Base-by-base conservation (phyloP, 1,139 yeast species). In the Debaryomyces fabryi region DNA sequence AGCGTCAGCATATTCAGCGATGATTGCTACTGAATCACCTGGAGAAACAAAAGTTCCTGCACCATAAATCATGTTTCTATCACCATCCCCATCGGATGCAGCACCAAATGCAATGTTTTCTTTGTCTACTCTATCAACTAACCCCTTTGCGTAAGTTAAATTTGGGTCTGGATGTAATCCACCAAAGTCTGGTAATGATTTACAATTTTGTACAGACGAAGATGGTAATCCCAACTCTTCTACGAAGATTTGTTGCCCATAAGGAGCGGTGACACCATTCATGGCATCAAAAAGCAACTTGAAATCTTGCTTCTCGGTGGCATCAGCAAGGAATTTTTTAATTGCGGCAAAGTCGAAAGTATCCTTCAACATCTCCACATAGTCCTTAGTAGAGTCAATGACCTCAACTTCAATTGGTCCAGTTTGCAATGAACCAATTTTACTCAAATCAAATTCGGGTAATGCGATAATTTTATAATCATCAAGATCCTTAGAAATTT, bases 31-130 rank as follows among this genome's bases (percentile, higher is more conserved):
- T 6, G 97, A 88, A 69, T 93, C 99, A 65, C 99, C 98, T 2
- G 99, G 99, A 0, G 97, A 91, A 8, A 93, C 99, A 70, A 93
- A 95, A 1, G 98, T 82, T 46, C 89, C 88, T 37, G 92, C 92
- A 52, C 99, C 99, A 68, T 93, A 93, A 62, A 93, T 95, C 99
- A 93, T 93, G 69, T 93, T 93, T 72, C 99, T 83, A 68, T 93
- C 99, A 68, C 99, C 99, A 64, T 93, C 99, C 68, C 99, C 99
- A 65, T 93, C 99, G 15, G 96, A 87, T 6, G 99, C 99, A 35
- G 99, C 99, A 56, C 99, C 99, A 69, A 93, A 92, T 7, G 95
- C 90, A 57, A 92, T 88, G 51, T 82, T 73, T 53, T 87, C 87
- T 25, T 71, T 67, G 65, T 93, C 97, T 12, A 93, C 99, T 56